Conservation (phyloP, 2,329 filamentous ascomycete species). For the Colletotrichum sp. region DNA sequence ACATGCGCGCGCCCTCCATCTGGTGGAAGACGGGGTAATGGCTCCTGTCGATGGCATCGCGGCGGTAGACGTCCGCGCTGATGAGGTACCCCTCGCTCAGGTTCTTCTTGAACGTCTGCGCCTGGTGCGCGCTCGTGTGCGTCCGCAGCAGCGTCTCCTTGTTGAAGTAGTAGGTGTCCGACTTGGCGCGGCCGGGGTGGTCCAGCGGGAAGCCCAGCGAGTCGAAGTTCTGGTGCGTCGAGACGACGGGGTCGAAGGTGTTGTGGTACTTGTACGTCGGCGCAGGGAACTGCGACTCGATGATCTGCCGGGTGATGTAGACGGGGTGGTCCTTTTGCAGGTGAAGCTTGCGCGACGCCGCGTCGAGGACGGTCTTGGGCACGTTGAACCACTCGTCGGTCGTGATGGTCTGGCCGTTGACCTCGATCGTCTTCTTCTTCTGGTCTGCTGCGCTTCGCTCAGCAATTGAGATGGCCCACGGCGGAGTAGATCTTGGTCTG, state of each 20-base stretch:
- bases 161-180: constrained; percentile 97
- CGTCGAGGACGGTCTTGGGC: constrained; percentile 74
- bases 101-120: constrained; percentile 78
- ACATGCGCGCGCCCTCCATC: constrained; percentile 94
- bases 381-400: constrained; percentile 88
- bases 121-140: constrained; percentile 93
- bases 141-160: constrained; percentile 83
- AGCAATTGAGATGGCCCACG: neutral
- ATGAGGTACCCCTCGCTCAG: constrained; percentile 83
- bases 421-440: constrained; percentile 46
- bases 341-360: constrained; percentile 82
- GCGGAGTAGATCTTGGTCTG: neutral
- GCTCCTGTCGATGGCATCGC: constrained; percentile 92
- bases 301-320: constrained; percentile 87
- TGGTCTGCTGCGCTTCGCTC: constrained; percentile 15
- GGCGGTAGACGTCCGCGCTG: constrained; percentile 91
- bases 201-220: constrained; percentile 90
- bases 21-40: constrained; percentile 99
- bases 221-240: constrained; percentile 90
- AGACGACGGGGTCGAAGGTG: constrained; percentile 81
- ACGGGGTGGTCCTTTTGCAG: constrained; percentile 90
- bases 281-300: constrained; percentile 84
- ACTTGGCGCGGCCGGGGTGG: constrained; percentile 85
- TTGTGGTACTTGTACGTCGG: constrained; percentile 80
- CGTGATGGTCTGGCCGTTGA: constrained; percentile 68